These are phyloP conservation scores for Aspergillus baeticus DNA, from an alignment of 495 filamentous ascomycete genomes.

Conservation along the genomic window DNA sequence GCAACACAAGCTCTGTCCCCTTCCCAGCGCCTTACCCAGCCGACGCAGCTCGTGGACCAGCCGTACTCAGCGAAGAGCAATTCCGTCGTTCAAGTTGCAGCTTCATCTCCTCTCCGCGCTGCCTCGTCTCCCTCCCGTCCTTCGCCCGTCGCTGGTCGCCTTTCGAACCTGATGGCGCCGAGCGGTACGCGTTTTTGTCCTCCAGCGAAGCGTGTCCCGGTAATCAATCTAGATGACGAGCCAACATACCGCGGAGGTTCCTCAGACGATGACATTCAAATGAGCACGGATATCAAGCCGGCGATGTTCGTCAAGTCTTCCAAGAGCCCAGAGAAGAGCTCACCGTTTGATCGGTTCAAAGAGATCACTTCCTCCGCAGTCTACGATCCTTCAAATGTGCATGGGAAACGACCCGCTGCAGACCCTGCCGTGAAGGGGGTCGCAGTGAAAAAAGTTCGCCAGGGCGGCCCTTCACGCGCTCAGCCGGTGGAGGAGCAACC, in stretches of 20 bases:
- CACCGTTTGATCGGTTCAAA: slow-evolving; percentile 45
- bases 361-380: slow-evolving; percentile 47
- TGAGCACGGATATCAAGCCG: slow-evolving; percentile 66
- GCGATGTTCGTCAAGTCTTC: slow-evolving; percentile 54
- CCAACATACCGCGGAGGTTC: slow-evolving; percentile 56
- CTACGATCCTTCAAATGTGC: slow-evolving; percentile 39
- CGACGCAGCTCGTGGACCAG: slow-evolving; percentile 65
- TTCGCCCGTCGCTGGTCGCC: slow-evolving; percentile 28
- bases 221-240: slow-evolving; percentile 54
- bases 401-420: slow-evolving; percentile 44
- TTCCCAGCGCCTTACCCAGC: slow-evolving; percentile 58
- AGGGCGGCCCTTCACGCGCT: slow-evolving; percentile 57
- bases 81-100: slow-evolving; percentile 74
- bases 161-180: slow-evolving; percentile 70
- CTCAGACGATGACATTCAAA: slow-evolving; percentile 54
- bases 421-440: slow-evolving; percentile 41
- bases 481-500: slow-evolving; percentile 35
- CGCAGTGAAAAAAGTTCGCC: slow-evolving; percentile 40
- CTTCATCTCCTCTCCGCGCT: slow-evolving; percentile 70
- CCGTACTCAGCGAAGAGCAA: slow-evolving; percentile 26
- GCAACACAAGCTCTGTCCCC: slow-evolving; percentile 34
- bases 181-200: slow-evolving; percentile 70
- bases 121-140: slow-evolving; percentile 46
- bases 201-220: slow-evolving; percentile 46
- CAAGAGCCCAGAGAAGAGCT: slow-evolving; percentile 38